Base-by-base conservation (phyloP, 345 rosid genomes). In the Gossypium bickii region DNA sequence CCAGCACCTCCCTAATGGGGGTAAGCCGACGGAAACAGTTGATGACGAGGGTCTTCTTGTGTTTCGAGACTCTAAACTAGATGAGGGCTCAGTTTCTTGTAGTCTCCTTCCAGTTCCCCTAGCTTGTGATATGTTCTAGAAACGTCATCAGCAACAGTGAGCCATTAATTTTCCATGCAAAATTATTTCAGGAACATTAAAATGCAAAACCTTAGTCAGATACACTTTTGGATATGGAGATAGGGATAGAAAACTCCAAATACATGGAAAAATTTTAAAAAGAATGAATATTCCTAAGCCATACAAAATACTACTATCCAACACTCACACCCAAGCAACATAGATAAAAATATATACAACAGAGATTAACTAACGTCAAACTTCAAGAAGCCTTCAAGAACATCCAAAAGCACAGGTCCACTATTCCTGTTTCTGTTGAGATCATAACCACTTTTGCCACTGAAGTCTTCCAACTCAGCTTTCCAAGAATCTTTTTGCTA, bases 401-500 rank as follows among this genome's bases (percentile, higher is more conserved):
- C 96, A 82, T 89, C 89, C 76, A 95, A 80, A 77, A 95, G 93
- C 76, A 91, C 84, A n/a, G 99, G 99, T 65, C 86, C 90, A 55
- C 89, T 89, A 72, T 95, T 96, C 62, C 94, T 92, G 55, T 91
- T 95, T 82, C 90, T 87, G 82, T 87, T 90, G 73, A 89, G 89
- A 82, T 89, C 97, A 66, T 83, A 93, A 71, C 92, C 96, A 73
- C 88, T 85, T 84, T 83, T 91, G 89, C 78, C 85, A 80, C 94
- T 85, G 78, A 95, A 95, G 64, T 91, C 97, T 69, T 81, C 83
- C 86, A 93, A 73, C 83, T 93, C 98, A 62, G 97, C 80, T 81
- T 93, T 91, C 99, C 97, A 93, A 18, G 80, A 80, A 80, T 93
- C 98, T 49, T 93, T 95, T 90, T 84, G 93, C 98, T 95, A 85